Conservation (phyloP, 2,329 filamentous ascomycete genomes). For the Xylaria sp. region DNA sequence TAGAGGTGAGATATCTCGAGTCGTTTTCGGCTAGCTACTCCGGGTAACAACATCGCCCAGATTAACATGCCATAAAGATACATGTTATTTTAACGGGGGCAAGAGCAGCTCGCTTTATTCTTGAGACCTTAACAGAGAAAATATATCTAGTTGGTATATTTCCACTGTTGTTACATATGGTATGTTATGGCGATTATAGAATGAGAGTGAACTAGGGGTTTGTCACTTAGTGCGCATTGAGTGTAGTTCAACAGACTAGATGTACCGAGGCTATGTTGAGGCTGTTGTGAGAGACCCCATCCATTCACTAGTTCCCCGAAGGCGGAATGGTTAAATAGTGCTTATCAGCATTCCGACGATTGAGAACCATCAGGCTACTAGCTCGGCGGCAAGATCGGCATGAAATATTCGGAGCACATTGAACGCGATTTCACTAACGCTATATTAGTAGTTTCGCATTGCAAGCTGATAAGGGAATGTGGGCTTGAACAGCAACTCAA, state of each 20-base stretch:
- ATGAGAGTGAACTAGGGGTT: not conserved
- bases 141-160: not conserved
- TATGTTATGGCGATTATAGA: not conserved
- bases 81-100: no score
- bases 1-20: no score
- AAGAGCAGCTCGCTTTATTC: no score
- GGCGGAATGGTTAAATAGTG: not conserved
- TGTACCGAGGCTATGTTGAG: not conserved
- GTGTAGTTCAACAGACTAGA: not conserved
- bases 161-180: not conserved
- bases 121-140: no score
- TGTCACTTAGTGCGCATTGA: not conserved
- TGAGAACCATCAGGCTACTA: not conserved
- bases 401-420: not conserved
- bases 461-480: not conserved
- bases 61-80: no score
- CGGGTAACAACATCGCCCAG: no score
- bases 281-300: not conserved
- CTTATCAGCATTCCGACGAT: not conserved
- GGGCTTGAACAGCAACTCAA: not conserved
- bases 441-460: not conserved
- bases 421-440: not conserved
- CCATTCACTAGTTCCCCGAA: not conserved
- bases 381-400: not conserved
- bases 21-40: no score